Percentiles rank a stretch among this genome's conserved stretches.
phyloP scores from a whole-genome alignment of 441 rosid species.

The Melastoma candidum region DNA sequence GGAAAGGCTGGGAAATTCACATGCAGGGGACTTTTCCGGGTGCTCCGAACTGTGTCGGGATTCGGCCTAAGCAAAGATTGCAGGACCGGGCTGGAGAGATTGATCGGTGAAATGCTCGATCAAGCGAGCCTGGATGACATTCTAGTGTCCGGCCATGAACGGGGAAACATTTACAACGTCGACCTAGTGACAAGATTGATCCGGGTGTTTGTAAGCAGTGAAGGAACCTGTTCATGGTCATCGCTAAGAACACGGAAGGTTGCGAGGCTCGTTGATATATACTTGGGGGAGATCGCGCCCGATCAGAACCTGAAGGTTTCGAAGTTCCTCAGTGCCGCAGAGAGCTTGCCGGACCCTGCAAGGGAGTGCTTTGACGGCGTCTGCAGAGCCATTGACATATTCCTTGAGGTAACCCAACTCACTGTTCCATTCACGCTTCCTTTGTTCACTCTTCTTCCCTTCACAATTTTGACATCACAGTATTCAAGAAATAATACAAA shows the following conservation, averaged over 20 bases:
- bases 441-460: conserved; percentile 1
- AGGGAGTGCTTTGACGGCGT: conserved; percentile 69
- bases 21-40: conserved; percentile 52
- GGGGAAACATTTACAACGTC: conserved; percentile 46
- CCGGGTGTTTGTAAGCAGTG: conserved; percentile 31
- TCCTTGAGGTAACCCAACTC: conserved; percentile 47
- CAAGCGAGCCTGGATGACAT: conserved; percentile 70
- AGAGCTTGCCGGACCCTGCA: conserved; percentile 63
- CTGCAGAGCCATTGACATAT: conserved; percentile 67
- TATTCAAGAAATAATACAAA: too few species aligned
- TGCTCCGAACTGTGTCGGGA: conserved; percentile 35
- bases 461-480: too few species aligned
- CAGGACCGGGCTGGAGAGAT: conserved; percentile 42
- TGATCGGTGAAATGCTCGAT: conserved; percentile 54
- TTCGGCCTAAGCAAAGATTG: conserved; percentile 43
- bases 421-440: not conserved
- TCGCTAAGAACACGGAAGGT: conserved; percentile 32
- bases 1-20: conserved; percentile 37
- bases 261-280: conserved; percentile 52
- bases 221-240: conserved; percentile 7
- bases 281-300: conserved; percentile 63
- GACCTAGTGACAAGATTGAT: conserved; percentile 49
- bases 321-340: conserved; percentile 56
- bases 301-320: conserved; percentile 55
- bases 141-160: conserved; percentile 33